Evolutionary conservation across 2,329 filamentous ascomycete species (phyloP).

Genomic region (Arthrobotrys sinensis): DNA sequence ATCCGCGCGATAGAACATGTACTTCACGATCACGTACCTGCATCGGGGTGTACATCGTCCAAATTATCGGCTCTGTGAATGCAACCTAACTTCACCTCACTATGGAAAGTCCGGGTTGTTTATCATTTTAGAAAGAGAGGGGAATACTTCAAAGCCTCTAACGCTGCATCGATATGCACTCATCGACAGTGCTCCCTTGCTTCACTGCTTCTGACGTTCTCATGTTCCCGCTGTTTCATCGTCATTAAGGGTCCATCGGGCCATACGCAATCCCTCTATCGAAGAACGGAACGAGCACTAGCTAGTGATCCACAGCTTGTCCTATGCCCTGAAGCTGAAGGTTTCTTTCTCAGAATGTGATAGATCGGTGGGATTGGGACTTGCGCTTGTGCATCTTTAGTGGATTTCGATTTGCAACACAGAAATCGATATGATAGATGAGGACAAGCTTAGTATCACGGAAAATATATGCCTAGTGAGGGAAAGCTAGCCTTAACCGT

Average conservation of each 20-base stretch:
- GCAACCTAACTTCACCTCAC: slow-evolving; percentile 31
- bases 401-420: slow-evolving; percentile 35
- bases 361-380: slow-evolving; percentile 39
- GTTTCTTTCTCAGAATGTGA: slow-evolving; percentile 59
- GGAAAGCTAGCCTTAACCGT: slow-evolving; percentile 16
- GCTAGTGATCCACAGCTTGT: slow-evolving; percentile 29
- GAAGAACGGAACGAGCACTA: slow-evolving; percentile 56
- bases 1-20: slow-evolving; percentile 30
- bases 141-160: slow-evolving; percentile 55
- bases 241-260: slow-evolving; percentile 53
- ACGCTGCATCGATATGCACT: slow-evolving; percentile 56
- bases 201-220: slow-evolving; percentile 56
- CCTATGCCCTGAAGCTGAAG: slow-evolving; percentile 40
- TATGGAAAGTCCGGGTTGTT: slow-evolving; percentile 26
- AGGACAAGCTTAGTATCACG: slow-evolving; percentile 41
- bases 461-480: slow-evolving; percentile 24
- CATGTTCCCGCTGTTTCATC: slow-evolving; percentile 60
- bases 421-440: slow-evolving; percentile 25
- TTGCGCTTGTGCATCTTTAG: slow-evolving; percentile 40
- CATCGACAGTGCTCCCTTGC: slow-evolving; percentile 50
- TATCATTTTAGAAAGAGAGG: slow-evolving; percentile 54
- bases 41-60: slow-evolving; percentile 34
- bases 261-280: slow-evolving; percentile 54
- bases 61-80: slow-evolving; percentile 43
- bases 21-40: slow-evolving; percentile 51